Percentiles rank a stretch among this genome's conserved stretches.
These are phyloP conservation scores for Leishmania guyanensis DNA, from an alignment of 208 protist species.

Conservation along the genomic window DNA sequence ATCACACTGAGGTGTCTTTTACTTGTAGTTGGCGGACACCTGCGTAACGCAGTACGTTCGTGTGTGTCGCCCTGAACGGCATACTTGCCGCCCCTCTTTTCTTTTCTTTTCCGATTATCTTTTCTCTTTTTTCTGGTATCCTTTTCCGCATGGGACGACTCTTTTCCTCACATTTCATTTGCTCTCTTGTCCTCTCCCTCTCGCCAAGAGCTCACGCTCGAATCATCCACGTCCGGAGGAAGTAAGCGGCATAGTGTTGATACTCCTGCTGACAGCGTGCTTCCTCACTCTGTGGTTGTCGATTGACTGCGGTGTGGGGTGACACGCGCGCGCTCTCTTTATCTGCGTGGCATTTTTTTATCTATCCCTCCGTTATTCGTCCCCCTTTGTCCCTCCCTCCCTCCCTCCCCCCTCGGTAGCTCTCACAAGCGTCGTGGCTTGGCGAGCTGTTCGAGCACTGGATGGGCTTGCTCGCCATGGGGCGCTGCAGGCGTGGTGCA, in stretches of 20 bases:
- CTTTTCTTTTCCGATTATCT: background rate
- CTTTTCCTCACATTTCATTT: background rate
- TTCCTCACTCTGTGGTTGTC: background rate
- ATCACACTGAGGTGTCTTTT: background rate
- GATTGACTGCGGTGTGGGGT: background rate
- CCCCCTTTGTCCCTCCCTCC: background rate
- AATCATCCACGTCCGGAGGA: background rate
- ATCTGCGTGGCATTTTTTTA: background rate
- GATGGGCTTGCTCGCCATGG: slow-evolving; percentile 34
- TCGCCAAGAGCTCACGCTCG: background rate
- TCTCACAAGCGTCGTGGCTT: slow-evolving; percentile 28
- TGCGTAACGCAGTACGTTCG: background rate
- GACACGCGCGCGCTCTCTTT: background rate
- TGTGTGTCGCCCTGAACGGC: background rate
- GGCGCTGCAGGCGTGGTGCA: slow-evolving; percentile 27
- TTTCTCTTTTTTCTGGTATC: background rate
- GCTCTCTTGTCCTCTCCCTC: background rate
- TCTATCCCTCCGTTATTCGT: background rate
- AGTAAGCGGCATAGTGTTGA: background rate
- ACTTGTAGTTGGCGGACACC: background rate
- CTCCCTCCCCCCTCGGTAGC: no score
- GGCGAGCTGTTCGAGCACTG: slow-evolving; percentile 13
- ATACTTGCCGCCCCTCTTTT: slow-evolving; percentile 2
- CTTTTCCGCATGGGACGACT: background rate
- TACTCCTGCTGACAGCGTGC: background rate